Base-by-base conservation (phyloP, 2,329 filamentous ascomycete genomes). In the Zymoseptoria crescenta region DNA sequence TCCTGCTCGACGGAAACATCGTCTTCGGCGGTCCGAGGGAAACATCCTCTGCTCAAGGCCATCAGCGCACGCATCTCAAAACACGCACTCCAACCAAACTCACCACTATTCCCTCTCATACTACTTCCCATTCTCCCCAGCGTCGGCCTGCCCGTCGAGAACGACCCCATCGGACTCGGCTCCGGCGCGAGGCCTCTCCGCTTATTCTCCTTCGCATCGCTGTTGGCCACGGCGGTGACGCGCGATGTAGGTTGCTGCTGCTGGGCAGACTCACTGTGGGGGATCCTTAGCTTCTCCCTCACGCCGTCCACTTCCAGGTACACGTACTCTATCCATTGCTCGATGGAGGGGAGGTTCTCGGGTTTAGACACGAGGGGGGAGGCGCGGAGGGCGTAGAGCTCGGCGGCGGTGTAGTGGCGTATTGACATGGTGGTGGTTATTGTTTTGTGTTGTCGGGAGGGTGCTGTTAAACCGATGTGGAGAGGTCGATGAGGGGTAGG, bases 241-340 rank as follows among this genome's bases (percentile, higher is more conserved):
- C 45, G 49, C 20, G 20, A 21, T 13, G 49, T 1, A 8, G 62
- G 61, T 50, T 60, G 60, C 55, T 56, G 52, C 35, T 61, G 57
- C 54, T 61, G 61, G 13, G 60, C 55, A 48, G 66, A 57, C 63
- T 72, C 70, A 71, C 70, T 72, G 67, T 71, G 70, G 56, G 68
- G 70, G 62, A 72, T 72, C 69, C 70, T 72, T 72, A 72, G 70
- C 70, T 69, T 72, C 59, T 72, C 69, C 68, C 69, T 65, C 64
- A 61, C 63, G 62, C 70, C 68, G 61, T 71, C 68, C 60, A 61
- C 62, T 60, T 72, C 70, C 61, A 70, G 59, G 66, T 70, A 72
- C 64, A 71, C 74, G 65, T 76, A 96, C 88, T 93, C 91, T 91
- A 96, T 96, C 92, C 92, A 97, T 79, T 96, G 90, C 77, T 96